Base-by-base conservation (phyloP, 805 yeast genomes). In the Saturnispora silvae region DNA sequence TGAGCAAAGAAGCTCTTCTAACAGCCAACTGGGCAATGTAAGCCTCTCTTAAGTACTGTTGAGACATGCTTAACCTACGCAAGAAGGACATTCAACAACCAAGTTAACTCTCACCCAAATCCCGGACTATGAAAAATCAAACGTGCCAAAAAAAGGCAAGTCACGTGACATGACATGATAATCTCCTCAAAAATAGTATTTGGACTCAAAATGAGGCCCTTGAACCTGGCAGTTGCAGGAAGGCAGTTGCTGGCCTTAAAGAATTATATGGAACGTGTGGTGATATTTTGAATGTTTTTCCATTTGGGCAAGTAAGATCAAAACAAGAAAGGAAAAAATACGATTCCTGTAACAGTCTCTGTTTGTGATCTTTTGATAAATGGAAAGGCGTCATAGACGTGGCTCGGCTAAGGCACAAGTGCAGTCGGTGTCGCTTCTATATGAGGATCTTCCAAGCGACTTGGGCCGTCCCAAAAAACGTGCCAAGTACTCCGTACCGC, bases 21-120 rank as follows among this genome's bases (percentile, higher is more conserved):
- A 92, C 96, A 0, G 97, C 97, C 50, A 82, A 64, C 32, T 87
- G 77, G 16, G 97, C 98, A 32, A 89, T 71, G 39, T 68, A 63
- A 18, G 80, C 68, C 59, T 89, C 98, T 52, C 63, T 72, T 30
- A 67, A 66, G 55, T 74, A 82, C 14, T 33, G 29, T 7, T 20
- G 9, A 23, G 29, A 25, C 40, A 37, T 37, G n/a, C 20, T 31
- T n/a, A n/a, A n/a, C n/a, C n/a, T n/a, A 5, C n/a, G 5, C 25
- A 37, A 17, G 13, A 16, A 14, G 13, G 22, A 20, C 39, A 36
- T 34, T 25, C 31, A 18, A 5, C 10, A 15, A 22, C 14, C 15
- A 25, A 20, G 18, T 4, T 10, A 25, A 5, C 15, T 25, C n/a
- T 13, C 10, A 11, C 10, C 24, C 7, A 22, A 22, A 22, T 10